A percentile compares a stretch with the other conserved stretches of the same genome.
Evolutionary conservation across 352 stramenopile species (phyloP).

Genomic region (Pythium apleroticum): DNA sequence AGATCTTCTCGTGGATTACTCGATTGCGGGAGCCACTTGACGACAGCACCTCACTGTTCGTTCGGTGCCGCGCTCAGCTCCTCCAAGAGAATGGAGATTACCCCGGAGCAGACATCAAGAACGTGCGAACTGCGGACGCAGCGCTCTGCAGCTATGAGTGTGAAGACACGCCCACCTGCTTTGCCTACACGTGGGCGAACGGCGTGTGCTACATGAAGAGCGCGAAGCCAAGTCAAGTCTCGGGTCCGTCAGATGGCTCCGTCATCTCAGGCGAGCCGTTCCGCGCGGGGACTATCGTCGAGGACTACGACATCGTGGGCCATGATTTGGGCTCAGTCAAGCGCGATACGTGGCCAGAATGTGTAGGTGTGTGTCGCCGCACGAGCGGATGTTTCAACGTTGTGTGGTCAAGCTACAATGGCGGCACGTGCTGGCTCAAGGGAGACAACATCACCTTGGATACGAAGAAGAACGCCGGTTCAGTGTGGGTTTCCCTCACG

Average conservation of each 20-base stretch:
- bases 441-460: not conserved
- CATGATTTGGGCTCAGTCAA: not conserved
- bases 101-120: not conserved
- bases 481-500: not conserved
- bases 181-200: not conserved
- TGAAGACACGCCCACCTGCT: not conserved
- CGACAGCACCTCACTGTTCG: not conserved
- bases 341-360: not conserved
- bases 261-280: not conserved
- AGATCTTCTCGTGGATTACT: not conserved
- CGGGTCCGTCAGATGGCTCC: not conserved
- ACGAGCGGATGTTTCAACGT: not conserved
- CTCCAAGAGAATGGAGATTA: not conserved
- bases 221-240: not conserved
- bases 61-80: not conserved
- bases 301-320: not conserved
- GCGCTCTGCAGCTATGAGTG: not conserved
- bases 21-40: not conserved
- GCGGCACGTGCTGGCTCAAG: slow-evolving; percentile 63
- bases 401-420: slow-evolving; percentile 25
- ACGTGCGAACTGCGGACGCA: not conserved
- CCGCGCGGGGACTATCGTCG: not conserved
- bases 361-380: not conserved
- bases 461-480: not conserved
- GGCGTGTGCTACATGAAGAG: not conserved